Conservation (phyloP, 2,329 filamentous ascomycete species). For the Trichoderma atrobrunneum region DNA sequence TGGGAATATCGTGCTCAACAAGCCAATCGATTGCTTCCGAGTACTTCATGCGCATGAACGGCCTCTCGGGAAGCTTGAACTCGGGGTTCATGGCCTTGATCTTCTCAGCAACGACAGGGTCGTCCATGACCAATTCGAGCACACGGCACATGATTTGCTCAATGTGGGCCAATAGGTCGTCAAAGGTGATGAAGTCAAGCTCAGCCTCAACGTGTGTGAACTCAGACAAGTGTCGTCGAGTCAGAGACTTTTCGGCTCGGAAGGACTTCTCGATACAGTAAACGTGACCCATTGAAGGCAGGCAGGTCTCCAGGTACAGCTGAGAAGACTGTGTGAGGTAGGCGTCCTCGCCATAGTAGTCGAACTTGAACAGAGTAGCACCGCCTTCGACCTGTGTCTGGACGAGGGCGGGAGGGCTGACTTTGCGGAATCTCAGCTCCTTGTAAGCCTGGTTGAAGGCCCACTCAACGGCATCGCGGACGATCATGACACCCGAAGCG, state of each 20-base stretch:
- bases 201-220: constrained; percentile 97
- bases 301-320: constrained; percentile 92
- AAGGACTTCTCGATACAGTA: constrained; percentile 99
- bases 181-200: constrained; percentile 91
- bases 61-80: constrained; percentile 76
- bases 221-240: constrained; percentile 88
- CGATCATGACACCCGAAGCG: constrained; percentile 81
- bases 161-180: constrained; percentile 81
- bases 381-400: constrained; percentile 95
- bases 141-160: constrained; percentile 86
- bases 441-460: constrained; percentile 79
- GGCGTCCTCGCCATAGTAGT: constrained; percentile 85
- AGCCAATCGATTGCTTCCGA: constrained; percentile 93
- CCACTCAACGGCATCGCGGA: constrained; percentile 75
- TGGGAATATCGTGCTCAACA: constrained; percentile 80
- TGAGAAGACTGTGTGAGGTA: constrained; percentile 97
- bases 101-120: constrained; percentile 68
- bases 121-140: constrained; percentile 70
- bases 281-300: constrained; percentile 87
- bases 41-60: constrained; percentile 95
- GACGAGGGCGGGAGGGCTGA: constrained; percentile 84
- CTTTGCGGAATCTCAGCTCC: constrained; percentile 74
- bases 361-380: constrained; percentile 82
- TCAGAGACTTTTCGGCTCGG: constrained; percentile 94
- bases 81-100: constrained; percentile 88